These are phyloP conservation scores for Trametes versicolor DNA, from an alignment of 1,284 basidiomycete species.

Conservation along the genomic window DNA sequence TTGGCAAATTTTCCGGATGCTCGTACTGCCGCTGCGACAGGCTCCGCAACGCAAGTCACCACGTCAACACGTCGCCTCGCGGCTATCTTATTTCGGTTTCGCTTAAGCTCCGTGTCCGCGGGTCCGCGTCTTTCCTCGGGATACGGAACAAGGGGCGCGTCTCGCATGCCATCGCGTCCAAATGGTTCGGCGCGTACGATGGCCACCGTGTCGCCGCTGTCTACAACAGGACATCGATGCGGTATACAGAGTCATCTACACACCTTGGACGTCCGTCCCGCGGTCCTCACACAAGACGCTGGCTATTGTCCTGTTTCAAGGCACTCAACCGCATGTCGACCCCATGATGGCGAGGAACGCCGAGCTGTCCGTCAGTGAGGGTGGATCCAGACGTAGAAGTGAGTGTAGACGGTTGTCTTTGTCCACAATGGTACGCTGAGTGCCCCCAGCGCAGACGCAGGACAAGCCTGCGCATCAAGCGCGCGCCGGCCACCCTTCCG, in stretches of 20 bases:
- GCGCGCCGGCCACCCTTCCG: neutral
- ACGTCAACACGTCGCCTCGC: neutral
- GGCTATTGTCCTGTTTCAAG: neutral
- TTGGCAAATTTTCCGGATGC: constrained; percentile 8
- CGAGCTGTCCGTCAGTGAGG: neutral
- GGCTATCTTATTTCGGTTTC: neutral
- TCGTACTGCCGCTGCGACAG: neutral
- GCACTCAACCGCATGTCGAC: neutral
- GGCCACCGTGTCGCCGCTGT: neutral
- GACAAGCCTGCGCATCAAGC: neutral
- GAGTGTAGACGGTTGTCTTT: neutral
- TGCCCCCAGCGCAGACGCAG: neutral
- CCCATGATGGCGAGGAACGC: neutral
- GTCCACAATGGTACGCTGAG: neutral
- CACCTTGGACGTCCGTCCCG: neutral
- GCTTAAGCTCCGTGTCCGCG: neutral
- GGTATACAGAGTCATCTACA: neutral
- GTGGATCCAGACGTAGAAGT: neutral
- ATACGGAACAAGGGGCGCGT: neutral
- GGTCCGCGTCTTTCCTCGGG: neutral
- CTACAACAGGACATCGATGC: neutral
- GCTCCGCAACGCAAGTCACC: neutral
- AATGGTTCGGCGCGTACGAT: neutral
- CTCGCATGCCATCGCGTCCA: neutral
- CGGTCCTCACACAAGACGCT: neutral